These are phyloP conservation scores for Talaromyces sp. DNA, from an alignment of 2,329 filamentous ascomycete species.

Conservation along the genomic window DNA sequence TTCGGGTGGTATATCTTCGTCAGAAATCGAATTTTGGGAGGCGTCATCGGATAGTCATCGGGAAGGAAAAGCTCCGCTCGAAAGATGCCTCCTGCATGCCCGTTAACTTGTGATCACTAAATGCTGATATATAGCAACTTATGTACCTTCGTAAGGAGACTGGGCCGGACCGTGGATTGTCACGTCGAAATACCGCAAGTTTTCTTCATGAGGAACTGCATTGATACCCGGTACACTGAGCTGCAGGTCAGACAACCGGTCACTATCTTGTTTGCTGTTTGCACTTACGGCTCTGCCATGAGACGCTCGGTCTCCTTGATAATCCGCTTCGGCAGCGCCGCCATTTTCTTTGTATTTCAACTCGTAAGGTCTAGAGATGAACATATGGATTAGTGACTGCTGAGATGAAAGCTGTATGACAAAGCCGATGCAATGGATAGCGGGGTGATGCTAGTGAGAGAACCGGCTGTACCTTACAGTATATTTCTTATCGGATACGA, in stretches of 20 bases:
- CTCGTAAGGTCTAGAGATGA: background rate
- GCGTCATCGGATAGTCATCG: constrained; percentile 98
- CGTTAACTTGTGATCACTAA: background rate
- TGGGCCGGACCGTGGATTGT: constrained; percentile 87
- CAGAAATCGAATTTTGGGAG: constrained; percentile 95
- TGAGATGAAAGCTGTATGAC: background rate
- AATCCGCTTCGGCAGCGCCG: constrained; percentile 90
- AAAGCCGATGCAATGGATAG: background rate
- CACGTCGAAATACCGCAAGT: constrained; percentile 96
- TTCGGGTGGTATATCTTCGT: constrained; percentile 99
- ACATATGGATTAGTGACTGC: background rate
- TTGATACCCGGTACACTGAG: constrained; percentile 89
- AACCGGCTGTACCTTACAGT: background rate
- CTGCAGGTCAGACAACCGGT: background rate
- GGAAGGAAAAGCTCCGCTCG: constrained; percentile 96
- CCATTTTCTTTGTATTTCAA: constrained; percentile 16
- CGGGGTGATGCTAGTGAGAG: background rate
- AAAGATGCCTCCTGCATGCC: constrained; percentile 68
- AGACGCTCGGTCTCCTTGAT: constrained; percentile 97
- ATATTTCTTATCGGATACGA: background rate
- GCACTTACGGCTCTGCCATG: constrained; percentile 84
- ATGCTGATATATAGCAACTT: background rate
- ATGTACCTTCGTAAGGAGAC: constrained; percentile 85
- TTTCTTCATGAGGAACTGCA: constrained; percentile 92
- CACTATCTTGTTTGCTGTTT: background rate